Conservation (phyloP, 208 protist genomes). For the Trypanosoma avium region DNA sequence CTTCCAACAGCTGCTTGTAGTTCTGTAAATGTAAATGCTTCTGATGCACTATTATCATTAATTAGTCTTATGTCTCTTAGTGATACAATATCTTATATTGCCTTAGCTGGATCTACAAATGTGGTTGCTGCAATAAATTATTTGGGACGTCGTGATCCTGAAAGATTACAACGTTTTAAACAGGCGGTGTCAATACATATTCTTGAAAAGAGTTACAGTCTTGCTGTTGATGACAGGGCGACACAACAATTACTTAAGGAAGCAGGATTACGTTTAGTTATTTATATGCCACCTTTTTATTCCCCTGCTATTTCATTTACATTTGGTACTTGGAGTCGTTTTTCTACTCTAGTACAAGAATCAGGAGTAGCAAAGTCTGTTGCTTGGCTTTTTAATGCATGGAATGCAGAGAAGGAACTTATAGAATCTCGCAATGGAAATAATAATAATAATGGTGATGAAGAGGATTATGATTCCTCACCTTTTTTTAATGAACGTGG, state of each 20-base stretch:
- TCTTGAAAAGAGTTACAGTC: slow-evolving; percentile 35
- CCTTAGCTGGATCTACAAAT: slow-evolving; percentile 21
- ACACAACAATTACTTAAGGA: slow-evolving; percentile 19
- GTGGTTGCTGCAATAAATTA: slow-evolving; percentile 15
- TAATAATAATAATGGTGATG: neutral
- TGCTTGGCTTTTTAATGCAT: slow-evolving; percentile 30
- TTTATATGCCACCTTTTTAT: slow-evolving; percentile 35
- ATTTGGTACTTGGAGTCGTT: slow-evolving; percentile 21
- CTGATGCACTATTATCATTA: slow-evolving; percentile 7
- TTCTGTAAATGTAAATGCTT: slow-evolving; percentile 6
- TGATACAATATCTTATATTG: slow-evolving; percentile 29
- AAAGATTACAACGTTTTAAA: slow-evolving; percentile 6
- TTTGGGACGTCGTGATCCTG: neutral
- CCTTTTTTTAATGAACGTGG: slow-evolving; percentile 28
- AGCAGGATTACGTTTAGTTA: neutral
- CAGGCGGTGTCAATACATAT: slow-evolving; percentile 26
- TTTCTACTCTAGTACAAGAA: slow-evolving; percentile 9
- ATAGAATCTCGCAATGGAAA: slow-evolving; percentile 23
- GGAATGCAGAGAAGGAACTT: slow-evolving; percentile 26
- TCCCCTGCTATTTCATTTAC: slow-evolving; percentile 22
- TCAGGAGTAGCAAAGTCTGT: slow-evolving; percentile 3
- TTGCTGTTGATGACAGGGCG: slow-evolving; percentile 24
- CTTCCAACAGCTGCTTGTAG: slow-evolving; percentile 14
- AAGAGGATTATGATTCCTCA: too few relatives aligned
- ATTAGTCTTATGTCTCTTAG: neutral